These are phyloP conservation scores for Psilocybe cubensis DNA, from an alignment of 768 basidiomycete genomes.

Conservation along the genomic window DNA sequence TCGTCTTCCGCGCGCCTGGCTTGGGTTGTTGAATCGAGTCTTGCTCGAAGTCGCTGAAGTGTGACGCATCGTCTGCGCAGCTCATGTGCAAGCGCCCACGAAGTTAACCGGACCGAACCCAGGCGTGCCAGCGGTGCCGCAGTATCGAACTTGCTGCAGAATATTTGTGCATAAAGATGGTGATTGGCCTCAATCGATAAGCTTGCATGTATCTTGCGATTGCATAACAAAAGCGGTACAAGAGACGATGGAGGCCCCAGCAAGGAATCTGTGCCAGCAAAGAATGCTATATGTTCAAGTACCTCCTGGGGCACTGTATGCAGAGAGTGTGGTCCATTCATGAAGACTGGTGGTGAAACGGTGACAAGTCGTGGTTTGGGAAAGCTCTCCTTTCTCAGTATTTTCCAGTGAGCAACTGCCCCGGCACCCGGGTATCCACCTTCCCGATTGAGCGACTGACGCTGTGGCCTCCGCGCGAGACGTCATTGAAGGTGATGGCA, in stretches of 20 bases:
- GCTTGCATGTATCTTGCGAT: slow-evolving; percentile 48
- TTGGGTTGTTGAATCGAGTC: slow-evolving; percentile 38
- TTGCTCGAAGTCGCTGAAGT: slow-evolving; percentile 58
- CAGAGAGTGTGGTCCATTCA: slow-evolving; percentile 36
- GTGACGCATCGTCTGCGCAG: slow-evolving; percentile 61
- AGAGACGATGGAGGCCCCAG: slow-evolving; percentile 68
- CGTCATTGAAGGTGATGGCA: no score
- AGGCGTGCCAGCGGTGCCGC: slow-evolving; percentile 53
- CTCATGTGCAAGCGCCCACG: slow-evolving; percentile 59
- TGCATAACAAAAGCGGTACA: slow-evolving; percentile 56
- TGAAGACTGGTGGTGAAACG: slow-evolving; percentile 18
- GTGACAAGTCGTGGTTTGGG: slow-evolving; percentile 5
- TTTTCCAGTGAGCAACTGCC: slow-evolving; percentile 14
- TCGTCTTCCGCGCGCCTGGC: slow-evolving; percentile 26
- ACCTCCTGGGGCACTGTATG: slow-evolving; percentile 73
- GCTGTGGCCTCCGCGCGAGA: no score
- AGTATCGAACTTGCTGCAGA: slow-evolving; percentile 68
- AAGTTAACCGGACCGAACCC: slow-evolving; percentile 39
- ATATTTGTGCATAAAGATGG: slow-evolving; percentile 76
- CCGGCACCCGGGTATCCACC: slow-evolving; percentile 20
- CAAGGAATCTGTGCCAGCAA: slow-evolving; percentile 51
- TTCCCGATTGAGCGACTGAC: slow-evolving; percentile 8
- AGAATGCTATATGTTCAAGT: slow-evolving; percentile 77
- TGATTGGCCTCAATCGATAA: slow-evolving; percentile 60
- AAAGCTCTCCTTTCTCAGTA: slow-evolving; percentile 14